Base-by-base conservation (phyloP, 2,329 filamentous ascomycete species). In the Rachicladosporium sp. region DNA sequence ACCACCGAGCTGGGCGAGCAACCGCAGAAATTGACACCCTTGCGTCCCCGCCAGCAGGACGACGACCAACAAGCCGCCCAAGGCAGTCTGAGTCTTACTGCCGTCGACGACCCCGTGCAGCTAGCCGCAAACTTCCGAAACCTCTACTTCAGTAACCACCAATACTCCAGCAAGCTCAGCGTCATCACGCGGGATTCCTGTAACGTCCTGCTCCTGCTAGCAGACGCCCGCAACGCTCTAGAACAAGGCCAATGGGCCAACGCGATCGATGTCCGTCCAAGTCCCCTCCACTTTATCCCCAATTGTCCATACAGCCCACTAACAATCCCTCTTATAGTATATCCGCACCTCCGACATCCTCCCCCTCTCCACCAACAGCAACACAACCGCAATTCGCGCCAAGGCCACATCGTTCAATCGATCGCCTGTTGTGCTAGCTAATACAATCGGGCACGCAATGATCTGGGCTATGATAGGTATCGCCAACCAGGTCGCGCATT, bases 381-480 rank as follows among this genome's bases (percentile, higher is more conserved):
- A 89, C 54, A 77, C 91, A 42, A 74, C 77, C 52, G 73, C 71
- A 36, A 89, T 98, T 62, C 84, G 91, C 46, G 73, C 73, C 48
- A 79, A 79, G 44, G 87, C 89, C 1, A 78, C 84, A 52, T 80
- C 79, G 45, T 96, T 98, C 64, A 75, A 84, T 10, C 70, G 73
- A 2, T 73, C 93, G 31, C 76, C 86, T 3, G 77, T 85, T 49
- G 76, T 87, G 6, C 82, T 98, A 31, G 81, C 88, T 2, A 80
- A 85, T 57, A 93, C 91, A 54, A 79, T 95, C 51, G 89, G 89
- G 11, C 86, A 89, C 60, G 70, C 96, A 46, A 73, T 98, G 46
- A 81, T 94, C 66, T 96, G 91, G 91, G 86, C 86, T 36, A 85
- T 98, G 49, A 74, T 81, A 32, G 87, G 83, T 64, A 93, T 88